Evolutionary conservation across 768 basidiomycete species (phyloP).

Genomic region (Thelephora aurantiotincta): DNA sequence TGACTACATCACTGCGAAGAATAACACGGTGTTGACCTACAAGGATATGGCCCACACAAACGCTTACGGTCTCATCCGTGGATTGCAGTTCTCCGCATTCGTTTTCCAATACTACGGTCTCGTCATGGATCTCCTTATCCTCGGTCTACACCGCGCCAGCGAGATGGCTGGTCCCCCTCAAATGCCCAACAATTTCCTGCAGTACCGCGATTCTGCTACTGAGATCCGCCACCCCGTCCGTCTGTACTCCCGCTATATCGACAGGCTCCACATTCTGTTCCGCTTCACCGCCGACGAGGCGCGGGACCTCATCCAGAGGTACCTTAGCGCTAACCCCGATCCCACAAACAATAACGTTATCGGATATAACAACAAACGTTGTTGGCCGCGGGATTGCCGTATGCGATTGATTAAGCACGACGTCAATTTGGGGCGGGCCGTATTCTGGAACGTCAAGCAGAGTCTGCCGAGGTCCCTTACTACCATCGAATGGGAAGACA

Average conservation of each 20-base stretch:
- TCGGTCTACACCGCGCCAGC: slow-evolving; percentile 94
- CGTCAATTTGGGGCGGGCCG: slow-evolving; percentile 94
- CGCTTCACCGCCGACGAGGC: slow-evolving; percentile 96
- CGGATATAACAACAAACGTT: slow-evolving; percentile 97
- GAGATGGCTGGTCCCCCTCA: slow-evolving; percentile 99
- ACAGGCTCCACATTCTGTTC: slow-evolving; percentile 91
- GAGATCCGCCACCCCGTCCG: slow-evolving; percentile 98
- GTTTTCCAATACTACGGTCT: slow-evolving; percentile 99
- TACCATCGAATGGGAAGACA: slow-evolving; percentile 99
- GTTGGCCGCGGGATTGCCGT: slow-evolving; percentile 98
- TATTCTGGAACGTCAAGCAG: slow-evolving; percentile 99
- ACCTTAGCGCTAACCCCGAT: slow-evolving; percentile 94
- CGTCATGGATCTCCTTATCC: slow-evolving; percentile 86
- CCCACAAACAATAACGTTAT: slow-evolving; percentile 99
- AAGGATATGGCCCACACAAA: slow-evolving; percentile 94
- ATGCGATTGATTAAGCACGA: slow-evolving; percentile 99
- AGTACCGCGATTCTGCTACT: slow-evolving; percentile 88
- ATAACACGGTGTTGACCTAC: slow-evolving; percentile 49
- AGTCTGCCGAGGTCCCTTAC: slow-evolving; percentile 89
- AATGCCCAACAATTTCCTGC: slow-evolving; percentile 96
- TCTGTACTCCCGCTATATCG: slow-evolving; percentile 93
- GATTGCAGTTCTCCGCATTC: slow-evolving; percentile 95
- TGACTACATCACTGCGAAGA: slow-evolving; percentile 98
- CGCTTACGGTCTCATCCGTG: slow-evolving; percentile 92
- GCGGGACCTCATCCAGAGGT: slow-evolving; percentile 93